These are phyloP conservation scores for Microdochium bolleyi DNA, from an alignment of 2,329 filamentous ascomycete species.

Conservation along the genomic window DNA sequence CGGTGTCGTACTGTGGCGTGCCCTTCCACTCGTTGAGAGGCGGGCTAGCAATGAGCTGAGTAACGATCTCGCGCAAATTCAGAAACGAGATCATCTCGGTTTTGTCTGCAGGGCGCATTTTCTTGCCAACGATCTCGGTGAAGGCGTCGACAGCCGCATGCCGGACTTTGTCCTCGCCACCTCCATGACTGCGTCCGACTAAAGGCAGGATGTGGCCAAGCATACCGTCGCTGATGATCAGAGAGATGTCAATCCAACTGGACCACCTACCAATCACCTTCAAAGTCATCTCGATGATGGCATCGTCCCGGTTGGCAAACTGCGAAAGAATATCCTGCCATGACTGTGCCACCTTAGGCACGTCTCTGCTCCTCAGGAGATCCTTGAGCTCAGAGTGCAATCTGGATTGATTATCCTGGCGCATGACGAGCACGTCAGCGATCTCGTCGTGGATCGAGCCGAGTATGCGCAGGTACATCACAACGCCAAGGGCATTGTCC, in stretches of 20 bases:
- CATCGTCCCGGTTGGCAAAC: slow-evolving; percentile 64
- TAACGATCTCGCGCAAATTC: slow-evolving; percentile 77
- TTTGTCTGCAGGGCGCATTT: slow-evolving; percentile 93
- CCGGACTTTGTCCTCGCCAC: slow-evolving; percentile 69
- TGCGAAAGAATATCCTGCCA: slow-evolving; percentile 86
- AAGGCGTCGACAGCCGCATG: slow-evolving; percentile 91
- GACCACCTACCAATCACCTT: slow-evolving; percentile 95
- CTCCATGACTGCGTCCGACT: slow-evolving; percentile 63
- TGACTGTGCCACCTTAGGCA: slow-evolving; percentile 76
- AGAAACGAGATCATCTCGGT: slow-evolving; percentile 88
- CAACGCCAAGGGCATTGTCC: slow-evolving; percentile 67
- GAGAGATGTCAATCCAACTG: slow-evolving; percentile 94
- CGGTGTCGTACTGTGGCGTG: slow-evolving; percentile 85
- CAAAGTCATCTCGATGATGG: slow-evolving; percentile 78
- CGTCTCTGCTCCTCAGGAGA: slow-evolving; percentile 75
- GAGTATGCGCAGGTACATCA: slow-evolving; percentile 83
- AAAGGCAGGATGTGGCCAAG: slow-evolving; percentile 79
- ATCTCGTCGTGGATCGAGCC: slow-evolving; percentile 95
- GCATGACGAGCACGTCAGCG: slow-evolving; percentile 79
- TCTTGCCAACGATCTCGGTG: slow-evolving; percentile 93
- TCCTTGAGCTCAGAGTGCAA: slow-evolving; percentile 89
- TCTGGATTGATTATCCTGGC: slow-evolving; percentile 71
- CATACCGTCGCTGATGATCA: slow-evolving; percentile 87
- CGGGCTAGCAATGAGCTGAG: slow-evolving; percentile 77
- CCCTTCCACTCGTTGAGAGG: slow-evolving; percentile 70